Base-by-base conservation (phyloP, 768 basidiomycete genomes). In the Amanita inopinata region DNA sequence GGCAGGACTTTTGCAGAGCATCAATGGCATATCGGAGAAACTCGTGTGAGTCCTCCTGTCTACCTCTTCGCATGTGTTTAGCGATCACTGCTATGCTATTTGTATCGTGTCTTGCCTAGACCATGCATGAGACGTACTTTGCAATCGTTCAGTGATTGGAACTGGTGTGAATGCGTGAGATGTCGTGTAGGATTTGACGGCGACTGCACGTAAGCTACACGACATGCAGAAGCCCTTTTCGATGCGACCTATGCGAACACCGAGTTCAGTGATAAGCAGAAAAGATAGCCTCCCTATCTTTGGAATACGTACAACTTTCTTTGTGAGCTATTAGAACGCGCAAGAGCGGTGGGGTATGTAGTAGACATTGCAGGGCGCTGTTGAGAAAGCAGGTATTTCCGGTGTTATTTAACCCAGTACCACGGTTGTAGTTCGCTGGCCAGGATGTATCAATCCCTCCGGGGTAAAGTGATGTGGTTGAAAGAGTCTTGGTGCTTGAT, bases 361-460 rank as follows among this genome's bases (percentile, higher is more conserved):
- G 61, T 38, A 98, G 73, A 53, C 90, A 91, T 64, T 99, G 96
- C 37, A 98, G 63, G 15, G 83, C 87, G 51, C 90, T 91, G 60
- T 99, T 99, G 53, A 97, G 67, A 60, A 94, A 99, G 62, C 96
- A 99, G 1, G 90, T 94, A 56, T 97, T 98, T 34, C 89, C 90
- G 19, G 66, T 81, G 61, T 97, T 97, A 55, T 75, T 69, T 34
- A 97, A 64, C 1, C 92, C 92, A 38, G 56, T 60, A 30, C 75
- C 83, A 38, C 73, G 57, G 40, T 54, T 63, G 38, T 56, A 68
- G 10, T 56, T 59, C 17, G 58, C 40, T 1, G 83, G 81, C 82
- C 83, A 88, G 31, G 77, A 56, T 33, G 69, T 61, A 50, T 84
- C 80, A 38, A 88, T 70, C 25, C 70, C 60, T 36, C 70, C 66